A percentile compares a stretch with the other conserved stretches of the same genome.
Evolutionary conservation across 257 asterid genomes (phyloP).

Genomic region (Nicotiana paniculata): DNA sequence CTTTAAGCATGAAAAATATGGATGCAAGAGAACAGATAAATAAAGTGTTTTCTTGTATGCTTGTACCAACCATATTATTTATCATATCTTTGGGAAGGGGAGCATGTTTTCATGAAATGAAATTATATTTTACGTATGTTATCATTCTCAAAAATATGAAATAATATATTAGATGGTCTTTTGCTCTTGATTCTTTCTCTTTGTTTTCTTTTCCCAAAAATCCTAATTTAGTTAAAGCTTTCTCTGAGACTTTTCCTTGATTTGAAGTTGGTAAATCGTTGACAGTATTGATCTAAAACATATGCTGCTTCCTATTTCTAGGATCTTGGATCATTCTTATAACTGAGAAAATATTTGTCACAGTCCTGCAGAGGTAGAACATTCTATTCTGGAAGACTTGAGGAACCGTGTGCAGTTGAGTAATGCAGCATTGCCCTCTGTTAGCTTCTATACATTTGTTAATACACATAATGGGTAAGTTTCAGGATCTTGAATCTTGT

Average conservation of each 20-base stretch:
- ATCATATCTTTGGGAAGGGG: not conserved
- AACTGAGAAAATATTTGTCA: constrained; percentile 15
- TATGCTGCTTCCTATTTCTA: constrained; percentile 1
- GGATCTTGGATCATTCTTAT: not conserved
- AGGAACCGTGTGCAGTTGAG: constrained; percentile 92
- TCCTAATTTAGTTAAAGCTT: not conserved
- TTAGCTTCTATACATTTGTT: constrained; percentile 88
- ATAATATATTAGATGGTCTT: not conserved
- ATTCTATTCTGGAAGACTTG: constrained; percentile 87
- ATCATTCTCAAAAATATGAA: too few relatives aligned
- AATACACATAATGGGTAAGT: constrained; percentile 87
- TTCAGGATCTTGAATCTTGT: constrained; percentile 3
- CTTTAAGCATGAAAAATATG: not conserved
- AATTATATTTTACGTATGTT: too few relatives aligned
- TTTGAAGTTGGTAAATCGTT: not conserved
- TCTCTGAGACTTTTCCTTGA: not conserved
- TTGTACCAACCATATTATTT: not conserved
- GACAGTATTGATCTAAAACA: not conserved
- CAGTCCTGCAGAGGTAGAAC: constrained; percentile 87
- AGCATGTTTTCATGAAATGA: not conserved
- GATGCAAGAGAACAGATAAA: not conserved
- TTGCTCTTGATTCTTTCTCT: not conserved
- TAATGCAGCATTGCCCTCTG: constrained; percentile 69
- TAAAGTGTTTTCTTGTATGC: not conserved
- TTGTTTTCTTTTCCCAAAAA: not conserved